Evolutionary conservation across 202 grass and related monocot species (phyloP), one percentile per base, ranked within the genome.

Genomic region (Elaeis oleifera): DNA sequence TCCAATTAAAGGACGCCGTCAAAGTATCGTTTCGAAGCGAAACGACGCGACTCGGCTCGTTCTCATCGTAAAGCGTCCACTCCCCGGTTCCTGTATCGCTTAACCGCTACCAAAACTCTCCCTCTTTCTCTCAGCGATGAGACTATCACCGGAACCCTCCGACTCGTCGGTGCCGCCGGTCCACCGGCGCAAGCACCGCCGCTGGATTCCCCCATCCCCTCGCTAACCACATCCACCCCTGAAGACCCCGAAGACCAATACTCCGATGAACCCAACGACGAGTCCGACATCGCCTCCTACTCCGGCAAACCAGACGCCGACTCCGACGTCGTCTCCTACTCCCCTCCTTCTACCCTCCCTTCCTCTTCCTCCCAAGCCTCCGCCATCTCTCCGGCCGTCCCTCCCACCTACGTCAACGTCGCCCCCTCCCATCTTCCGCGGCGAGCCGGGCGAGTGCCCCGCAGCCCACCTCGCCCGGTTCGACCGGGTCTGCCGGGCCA

Each of bases 381-480:
- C 36, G 28, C 56, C 19, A 27, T 23, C 59, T 19, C 16, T 9
- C 8, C 15, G 18, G 20, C 36, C 48, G 22, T 20, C 67, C 36
- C 32, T 70, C 53, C 55, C 32, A 25, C 54, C 73, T 85, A 79
- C 68, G 51, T 79, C 56, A 63, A 65, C 13, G 74, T 77, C 13
- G 79, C 69, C 0, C 74, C 73, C 8, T 61, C 92, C 87, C 16
- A 52, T 91, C 52, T 96, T 91, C 79, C 75, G 77, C 22, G 92
- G 84, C 63, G 79, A 91, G 26, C 63, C 73, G 2, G 61, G 74
- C 13, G 84, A 91, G 84, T 91, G 84, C 76, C 87, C 84, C 3
- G 65, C 76, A 63, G 74, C 53, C 4, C 92, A 96, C 78, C 60
- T 91, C 17, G 59, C 64, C 18, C 72, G 81, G 48, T 89, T 91